These are phyloP conservation scores for Nepenthes mirabilis DNA, from an alignment of 148 eudicot species.

Conservation along the genomic window DNA sequence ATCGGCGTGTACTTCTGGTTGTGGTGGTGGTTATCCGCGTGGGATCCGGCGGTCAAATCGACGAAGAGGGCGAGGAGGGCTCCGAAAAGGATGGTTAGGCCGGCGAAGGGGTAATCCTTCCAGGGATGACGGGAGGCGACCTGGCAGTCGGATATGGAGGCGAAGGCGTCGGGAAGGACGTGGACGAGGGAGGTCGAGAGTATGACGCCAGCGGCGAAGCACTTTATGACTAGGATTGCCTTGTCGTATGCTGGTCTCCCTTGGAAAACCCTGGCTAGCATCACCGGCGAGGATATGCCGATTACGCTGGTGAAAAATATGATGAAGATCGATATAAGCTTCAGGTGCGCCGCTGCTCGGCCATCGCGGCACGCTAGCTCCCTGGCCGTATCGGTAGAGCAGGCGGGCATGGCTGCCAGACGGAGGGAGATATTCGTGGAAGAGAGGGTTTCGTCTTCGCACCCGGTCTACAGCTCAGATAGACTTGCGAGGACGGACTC, in stretches of 20 bases:
- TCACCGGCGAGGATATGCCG: conserved; percentile 52
- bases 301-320: conserved; percentile 55
- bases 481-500: too few species aligned
- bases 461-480: too few species aligned
- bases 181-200: conserved; percentile 78
- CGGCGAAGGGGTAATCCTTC: conserved; percentile 79
- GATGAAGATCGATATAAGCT: conserved; percentile 31
- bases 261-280: conserved; percentile 45
- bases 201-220: conserved; percentile 83
- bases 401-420: conserved; percentile 26
- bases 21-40: conserved; percentile 23
- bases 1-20: conserved; percentile 22
- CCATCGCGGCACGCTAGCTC: conserved; percentile 46
- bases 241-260: conserved; percentile 68
- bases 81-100: conserved; percentile 48
- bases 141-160: conserved; percentile 53
- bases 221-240: conserved; percentile 53
- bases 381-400: conserved; percentile 36
- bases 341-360: conserved; percentile 42
- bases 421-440: too few species aligned
- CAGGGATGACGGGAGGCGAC: conserved; percentile 67
- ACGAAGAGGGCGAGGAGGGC: conserved; percentile 48
- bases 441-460: too few species aligned
- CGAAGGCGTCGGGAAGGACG: conserved; percentile 76
- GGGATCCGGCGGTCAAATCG: conserved; percentile 58